Conservation (phyloP, 768 basidiomycete genomes). For the Glaciozyma antarctica region DNA sequence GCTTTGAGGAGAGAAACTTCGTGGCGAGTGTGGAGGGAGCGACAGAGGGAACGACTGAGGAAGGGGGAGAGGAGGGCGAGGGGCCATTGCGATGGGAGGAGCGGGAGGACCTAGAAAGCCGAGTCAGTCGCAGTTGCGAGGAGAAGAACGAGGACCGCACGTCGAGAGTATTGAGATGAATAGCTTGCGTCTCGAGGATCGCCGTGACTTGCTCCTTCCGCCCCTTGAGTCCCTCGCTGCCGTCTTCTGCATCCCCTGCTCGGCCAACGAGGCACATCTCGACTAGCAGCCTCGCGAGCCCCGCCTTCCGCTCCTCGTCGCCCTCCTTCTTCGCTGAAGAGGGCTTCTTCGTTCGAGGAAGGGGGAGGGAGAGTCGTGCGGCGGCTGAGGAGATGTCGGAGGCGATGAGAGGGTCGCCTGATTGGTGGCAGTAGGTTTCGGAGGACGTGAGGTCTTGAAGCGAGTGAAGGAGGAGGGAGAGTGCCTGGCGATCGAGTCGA, state of each 20-base stretch:
- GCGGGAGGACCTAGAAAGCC: not conserved
- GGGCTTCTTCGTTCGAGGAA: not conserved
- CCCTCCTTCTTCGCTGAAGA: not conserved
- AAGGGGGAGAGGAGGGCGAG: slow-evolving; percentile 3
- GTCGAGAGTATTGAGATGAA: slow-evolving; percentile 17
- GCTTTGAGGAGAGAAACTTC: slow-evolving; percentile 18
- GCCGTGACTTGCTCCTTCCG: slow-evolving; percentile 1
- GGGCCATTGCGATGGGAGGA: not conserved
- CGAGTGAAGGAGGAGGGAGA: slow-evolving; percentile 20
- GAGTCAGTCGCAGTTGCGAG: not conserved
- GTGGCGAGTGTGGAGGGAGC: slow-evolving; percentile 12
- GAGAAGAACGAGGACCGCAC: not conserved
- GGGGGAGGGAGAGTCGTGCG: not conserved
- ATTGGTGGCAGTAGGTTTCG: slow-evolving; percentile 20
- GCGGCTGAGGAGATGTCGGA: slow-evolving; percentile 1
- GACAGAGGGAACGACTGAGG: slow-evolving; percentile 15
- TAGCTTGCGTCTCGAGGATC: slow-evolving; percentile 20
- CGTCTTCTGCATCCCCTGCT: not conserved
- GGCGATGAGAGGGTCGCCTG: slow-evolving; percentile 13
- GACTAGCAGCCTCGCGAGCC: slow-evolving; percentile 19
- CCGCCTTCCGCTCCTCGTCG: not conserved
- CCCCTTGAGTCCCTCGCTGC: too few relatives aligned
- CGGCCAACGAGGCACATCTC: slow-evolving; percentile 19
- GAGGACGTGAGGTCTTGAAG: slow-evolving; percentile 21
- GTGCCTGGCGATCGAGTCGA: slow-evolving; percentile 23